phyloP scores from a whole-genome alignment of 352 stramenopile species.

The Phytopythium kandeliae region DNA sequence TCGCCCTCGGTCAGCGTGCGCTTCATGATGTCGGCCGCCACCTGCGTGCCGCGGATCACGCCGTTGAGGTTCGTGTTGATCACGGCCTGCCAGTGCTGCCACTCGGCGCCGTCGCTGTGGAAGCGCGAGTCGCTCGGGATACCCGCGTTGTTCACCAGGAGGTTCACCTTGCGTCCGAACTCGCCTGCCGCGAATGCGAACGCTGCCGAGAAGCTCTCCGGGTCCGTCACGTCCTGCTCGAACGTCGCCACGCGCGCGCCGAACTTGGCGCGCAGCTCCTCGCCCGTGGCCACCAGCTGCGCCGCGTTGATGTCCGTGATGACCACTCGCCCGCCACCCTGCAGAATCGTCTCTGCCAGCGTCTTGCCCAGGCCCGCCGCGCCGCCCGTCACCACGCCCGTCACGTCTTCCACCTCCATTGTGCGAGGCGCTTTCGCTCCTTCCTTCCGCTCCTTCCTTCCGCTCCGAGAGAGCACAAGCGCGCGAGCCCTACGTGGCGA shows the following conservation, averaged over 20 bases:
- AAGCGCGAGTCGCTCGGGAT: slow-evolving; percentile 28
- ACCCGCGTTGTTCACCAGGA: slow-evolving; percentile 54
- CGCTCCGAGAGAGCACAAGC: no score
- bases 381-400: slow-evolving; percentile 41
- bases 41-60: slow-evolving; percentile 43
- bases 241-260: slow-evolving; percentile 26
- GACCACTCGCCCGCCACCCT: slow-evolving; percentile 29
- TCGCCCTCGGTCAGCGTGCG: slow-evolving; percentile 17
- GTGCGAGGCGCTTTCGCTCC: no score
- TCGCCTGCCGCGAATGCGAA: slow-evolving; percentile 31
- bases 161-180: slow-evolving; percentile 33
- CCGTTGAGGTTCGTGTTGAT: slow-evolving; percentile 46
- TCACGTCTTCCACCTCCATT: slow-evolving; percentile 38
- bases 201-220: slow-evolving; percentile 26
- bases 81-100: slow-evolving; percentile 33
- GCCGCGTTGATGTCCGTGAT: slow-evolving; percentile 53
- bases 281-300: slow-evolving; percentile 26
- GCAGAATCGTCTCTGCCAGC: slow-evolving; percentile 36
- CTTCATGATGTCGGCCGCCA: slow-evolving; percentile 27
- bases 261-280: slow-evolving; percentile 23
- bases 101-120: slow-evolving; percentile 17
- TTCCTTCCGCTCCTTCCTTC: no score
- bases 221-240: slow-evolving; percentile 41
- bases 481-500: neutral
- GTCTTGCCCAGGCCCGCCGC: slow-evolving; percentile 36